Evolutionary conservation across 768 basidiomycete genomes (phyloP).

Genomic region (Asterophora lycoperdoides): DNA sequence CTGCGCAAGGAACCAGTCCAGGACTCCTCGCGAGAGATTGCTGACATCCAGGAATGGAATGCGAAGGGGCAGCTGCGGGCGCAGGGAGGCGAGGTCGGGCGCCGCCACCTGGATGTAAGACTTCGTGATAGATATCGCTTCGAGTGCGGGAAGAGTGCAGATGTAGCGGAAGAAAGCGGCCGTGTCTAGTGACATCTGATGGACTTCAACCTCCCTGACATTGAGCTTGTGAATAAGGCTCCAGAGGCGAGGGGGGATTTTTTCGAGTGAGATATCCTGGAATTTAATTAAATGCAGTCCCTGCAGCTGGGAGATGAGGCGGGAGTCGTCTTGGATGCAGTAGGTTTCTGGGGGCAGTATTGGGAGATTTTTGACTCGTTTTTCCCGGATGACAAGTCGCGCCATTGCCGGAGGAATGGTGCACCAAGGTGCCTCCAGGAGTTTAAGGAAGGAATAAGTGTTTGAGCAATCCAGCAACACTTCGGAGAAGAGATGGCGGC

Average conservation of each 20-base stretch:
- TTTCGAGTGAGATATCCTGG: constrained; percentile 20
- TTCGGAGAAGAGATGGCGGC: constrained; percentile 28
- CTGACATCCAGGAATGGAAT: constrained; percentile 21
- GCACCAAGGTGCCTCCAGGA: constrained; percentile 27
- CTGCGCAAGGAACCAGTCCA: constrained; percentile 26
- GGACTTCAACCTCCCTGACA: constrained; percentile 23
- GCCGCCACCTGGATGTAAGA: constrained; percentile 17
- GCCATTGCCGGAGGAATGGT: constrained; percentile 24
- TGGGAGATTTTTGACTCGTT: neutral
- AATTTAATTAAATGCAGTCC: constrained; percentile 19
- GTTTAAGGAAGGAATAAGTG: constrained; percentile 22
- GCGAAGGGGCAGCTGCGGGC: constrained; percentile 13
- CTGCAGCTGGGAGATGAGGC: constrained; percentile 11
- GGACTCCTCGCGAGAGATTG: constrained; percentile 14
- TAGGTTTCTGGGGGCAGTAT: neutral
- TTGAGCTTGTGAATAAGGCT: constrained; percentile 22
- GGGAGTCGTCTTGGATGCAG: constrained; percentile 15
- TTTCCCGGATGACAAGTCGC: constrained; percentile 18
- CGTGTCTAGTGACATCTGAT: constrained; percentile 21
- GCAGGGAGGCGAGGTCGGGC: constrained; percentile 11
- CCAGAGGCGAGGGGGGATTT: constrained; percentile 26
- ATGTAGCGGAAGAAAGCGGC: constrained; percentile 25
- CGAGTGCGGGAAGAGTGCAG: constrained; percentile 24
- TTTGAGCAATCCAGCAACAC: constrained; percentile 22
- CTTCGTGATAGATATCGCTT: constrained; percentile 25